A percentile compares a stretch with the other conserved stretches of the same genome.
Evolutionary conservation across 176 grass and related monocot genomes (phyloP).

Genomic region (Oryza meridionalis): DNA sequence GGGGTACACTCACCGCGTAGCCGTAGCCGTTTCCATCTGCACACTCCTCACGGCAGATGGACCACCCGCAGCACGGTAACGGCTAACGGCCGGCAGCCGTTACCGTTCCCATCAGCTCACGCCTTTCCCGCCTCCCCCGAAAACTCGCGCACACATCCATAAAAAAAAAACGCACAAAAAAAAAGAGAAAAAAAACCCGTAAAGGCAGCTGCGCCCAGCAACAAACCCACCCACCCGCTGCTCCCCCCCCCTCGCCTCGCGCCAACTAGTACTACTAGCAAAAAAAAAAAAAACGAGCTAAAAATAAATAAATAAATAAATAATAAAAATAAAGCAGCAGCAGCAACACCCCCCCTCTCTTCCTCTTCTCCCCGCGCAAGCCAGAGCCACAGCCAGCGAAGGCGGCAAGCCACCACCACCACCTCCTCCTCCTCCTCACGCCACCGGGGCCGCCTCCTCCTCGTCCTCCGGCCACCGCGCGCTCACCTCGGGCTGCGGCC

Average conservation of each 20-base stretch:
- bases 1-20: not conserved
- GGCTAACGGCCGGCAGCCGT: not conserved
- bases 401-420: not conserved
- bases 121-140: slow-evolving; percentile 11
- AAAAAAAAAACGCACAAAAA: not conserved
- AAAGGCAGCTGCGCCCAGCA: not conserved
- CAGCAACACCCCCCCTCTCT: not conserved
- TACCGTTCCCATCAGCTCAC: slow-evolving; percentile 9
- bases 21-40: not conserved
- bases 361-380: too few species aligned
- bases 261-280: too few species aligned
- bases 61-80: not conserved
- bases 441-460: not conserved
- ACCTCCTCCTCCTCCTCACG: not conserved
- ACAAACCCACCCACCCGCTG: not conserved
- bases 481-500: not conserved
- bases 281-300: too few species aligned
- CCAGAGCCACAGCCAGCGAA: too few species aligned
- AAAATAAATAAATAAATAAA: not conserved
- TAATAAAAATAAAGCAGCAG: not conserved
- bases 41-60: not conserved
- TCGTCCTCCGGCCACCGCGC: not conserved
- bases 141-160: slow-evolving; percentile 23
- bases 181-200: not conserved
- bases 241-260: too few species aligned